phyloP scores from a whole-genome alignment of 1,284 basidiomycete species.

The Ustilago lituana region DNA sequence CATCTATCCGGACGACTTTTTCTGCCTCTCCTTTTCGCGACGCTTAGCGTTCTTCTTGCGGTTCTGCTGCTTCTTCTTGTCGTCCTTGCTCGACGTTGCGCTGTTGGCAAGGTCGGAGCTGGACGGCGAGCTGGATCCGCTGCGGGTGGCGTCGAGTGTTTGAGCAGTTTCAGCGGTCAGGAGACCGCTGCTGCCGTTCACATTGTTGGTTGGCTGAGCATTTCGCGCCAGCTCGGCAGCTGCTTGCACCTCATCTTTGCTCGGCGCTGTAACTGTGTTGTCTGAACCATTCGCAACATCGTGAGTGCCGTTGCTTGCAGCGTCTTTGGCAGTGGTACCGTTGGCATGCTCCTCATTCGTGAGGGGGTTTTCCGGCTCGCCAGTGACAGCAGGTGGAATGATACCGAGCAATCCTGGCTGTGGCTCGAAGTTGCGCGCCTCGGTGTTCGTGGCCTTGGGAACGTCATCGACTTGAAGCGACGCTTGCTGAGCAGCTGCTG shows the following conservation, averaged over 20 bases:
- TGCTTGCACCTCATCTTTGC: conserved; percentile 13
- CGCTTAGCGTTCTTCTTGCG: conserved; percentile 49
- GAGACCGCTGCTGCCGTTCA: conserved; percentile 6
- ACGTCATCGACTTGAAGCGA: too few species aligned
- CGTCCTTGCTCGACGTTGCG: conserved; percentile 35
- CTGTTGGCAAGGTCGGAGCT: conserved; percentile 39
- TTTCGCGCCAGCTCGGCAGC: conserved; percentile 18
- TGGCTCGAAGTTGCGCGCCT: conserved; percentile 1
- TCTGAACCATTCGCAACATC: conserved; percentile 5
- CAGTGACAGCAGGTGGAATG: conserved; percentile 39
- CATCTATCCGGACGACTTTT: conserved; percentile 19
- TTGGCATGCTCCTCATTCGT: conserved; percentile 1
- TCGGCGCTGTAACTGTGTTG: conserved; percentile 6
- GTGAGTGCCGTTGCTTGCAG: not conserved
- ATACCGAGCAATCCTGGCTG: conserved; percentile 44
- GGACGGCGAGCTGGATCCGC: conserved; percentile 30
- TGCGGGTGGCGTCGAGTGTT: conserved; percentile 1
- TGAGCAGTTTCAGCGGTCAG: conserved; percentile 11
- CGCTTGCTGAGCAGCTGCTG: conserved; percentile 34
- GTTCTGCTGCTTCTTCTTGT: conserved; percentile 39
- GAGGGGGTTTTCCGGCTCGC: conserved; percentile 39
- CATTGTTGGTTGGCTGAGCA: conserved; percentile 4
- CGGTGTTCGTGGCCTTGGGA: not conserved
- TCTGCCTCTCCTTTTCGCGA: conserved; percentile 43
- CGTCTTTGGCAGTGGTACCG: not conserved